A percentile compares a stretch with the other conserved stretches of the same genome.
phyloP scores from a whole-genome alignment of 805 yeast species.

The Saturnispora silvae region DNA sequence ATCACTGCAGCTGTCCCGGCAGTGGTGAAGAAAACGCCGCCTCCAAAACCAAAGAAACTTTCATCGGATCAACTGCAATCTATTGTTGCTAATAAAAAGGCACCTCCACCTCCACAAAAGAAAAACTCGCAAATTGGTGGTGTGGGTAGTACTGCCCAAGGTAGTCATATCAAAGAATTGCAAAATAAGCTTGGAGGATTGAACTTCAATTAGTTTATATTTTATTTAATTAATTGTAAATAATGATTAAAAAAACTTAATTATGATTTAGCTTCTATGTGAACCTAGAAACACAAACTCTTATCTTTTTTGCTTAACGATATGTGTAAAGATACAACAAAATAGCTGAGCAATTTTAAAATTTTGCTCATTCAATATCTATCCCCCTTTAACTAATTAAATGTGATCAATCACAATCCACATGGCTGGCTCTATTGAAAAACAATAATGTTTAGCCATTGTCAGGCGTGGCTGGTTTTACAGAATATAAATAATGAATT shows the following conservation, averaged over 20 bases:
- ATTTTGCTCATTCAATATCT: too few species aligned
- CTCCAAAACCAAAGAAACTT: constrained; percentile 11
- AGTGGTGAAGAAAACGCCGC: constrained; percentile 11
- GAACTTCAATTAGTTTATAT: constrained; percentile 12
- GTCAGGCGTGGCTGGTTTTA: constrained; percentile 3
- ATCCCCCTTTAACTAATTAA: too few species aligned
- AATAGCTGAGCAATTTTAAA: too few species aligned
- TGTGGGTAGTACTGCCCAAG: constrained; percentile 15
- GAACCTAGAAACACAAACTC: too few species aligned
- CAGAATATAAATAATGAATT: not conserved
- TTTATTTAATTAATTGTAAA: not conserved
- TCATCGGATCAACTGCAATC: constrained; percentile 9
- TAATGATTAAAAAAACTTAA: not conserved
- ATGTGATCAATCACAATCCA: constrained; percentile 3
- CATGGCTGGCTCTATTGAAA: not conserved
- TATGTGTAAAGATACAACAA: too few species aligned
- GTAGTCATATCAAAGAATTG: constrained; percentile 23
- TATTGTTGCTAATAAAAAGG: constrained; percentile 3
- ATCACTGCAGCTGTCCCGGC: not conserved
- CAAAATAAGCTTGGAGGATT: constrained; percentile 21
- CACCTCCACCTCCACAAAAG: constrained; percentile 8
- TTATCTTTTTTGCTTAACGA: too few species aligned
- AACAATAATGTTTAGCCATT: not conserved
- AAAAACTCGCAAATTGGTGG: constrained; percentile 1
- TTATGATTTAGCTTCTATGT: too few species aligned